Conservation (phyloP, 441 rosid genomes). For the Adansonia gregorii region DNA sequence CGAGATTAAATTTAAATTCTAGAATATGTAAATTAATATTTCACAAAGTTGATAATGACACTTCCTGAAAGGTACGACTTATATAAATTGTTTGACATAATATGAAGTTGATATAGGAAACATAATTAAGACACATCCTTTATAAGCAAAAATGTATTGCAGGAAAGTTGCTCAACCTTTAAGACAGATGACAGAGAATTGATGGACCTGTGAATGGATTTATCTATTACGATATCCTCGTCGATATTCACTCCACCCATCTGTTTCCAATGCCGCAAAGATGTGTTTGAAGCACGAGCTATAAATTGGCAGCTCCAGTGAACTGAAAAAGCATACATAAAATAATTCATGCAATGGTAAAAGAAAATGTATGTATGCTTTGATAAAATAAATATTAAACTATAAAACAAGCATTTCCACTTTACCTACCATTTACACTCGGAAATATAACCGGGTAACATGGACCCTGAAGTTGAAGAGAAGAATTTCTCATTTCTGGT, state of each 20-base stretch:
- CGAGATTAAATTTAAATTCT: slow-evolving; percentile 22
- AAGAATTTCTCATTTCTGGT: slow-evolving; percentile 86
- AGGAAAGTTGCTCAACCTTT: slow-evolving; percentile 57
- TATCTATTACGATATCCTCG: slow-evolving; percentile 83
- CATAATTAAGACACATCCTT: background rate
- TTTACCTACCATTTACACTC: slow-evolving; percentile 73
- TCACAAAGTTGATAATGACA: background rate
- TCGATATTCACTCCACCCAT: slow-evolving; percentile 90
- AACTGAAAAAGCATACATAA: slow-evolving; percentile 44
- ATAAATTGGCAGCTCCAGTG: slow-evolving; percentile 96
- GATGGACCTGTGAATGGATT: slow-evolving; percentile 75
- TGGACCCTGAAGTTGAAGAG: slow-evolving; percentile 98
- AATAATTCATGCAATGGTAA: slow-evolving; percentile 2
- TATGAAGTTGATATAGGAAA: slow-evolving; percentile 22
- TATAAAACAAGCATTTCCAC: slow-evolving; percentile 19
- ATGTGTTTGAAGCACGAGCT: slow-evolving; percentile 83
- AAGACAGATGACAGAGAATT: slow-evolving; percentile 90
- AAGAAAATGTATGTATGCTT: background rate
- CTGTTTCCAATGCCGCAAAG: slow-evolving; percentile 86
- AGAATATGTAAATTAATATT: slow-evolving; percentile 4
- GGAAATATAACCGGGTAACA: slow-evolving; percentile 96
- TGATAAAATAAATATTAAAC: slow-evolving; percentile 19
- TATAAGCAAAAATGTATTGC: slow-evolving; percentile 15
- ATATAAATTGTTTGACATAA: background rate
- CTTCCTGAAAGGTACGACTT: background rate